Evolutionary conservation across 1,284 basidiomycete genomes (phyloP).

Genomic region (Puccinia novopanici): DNA sequence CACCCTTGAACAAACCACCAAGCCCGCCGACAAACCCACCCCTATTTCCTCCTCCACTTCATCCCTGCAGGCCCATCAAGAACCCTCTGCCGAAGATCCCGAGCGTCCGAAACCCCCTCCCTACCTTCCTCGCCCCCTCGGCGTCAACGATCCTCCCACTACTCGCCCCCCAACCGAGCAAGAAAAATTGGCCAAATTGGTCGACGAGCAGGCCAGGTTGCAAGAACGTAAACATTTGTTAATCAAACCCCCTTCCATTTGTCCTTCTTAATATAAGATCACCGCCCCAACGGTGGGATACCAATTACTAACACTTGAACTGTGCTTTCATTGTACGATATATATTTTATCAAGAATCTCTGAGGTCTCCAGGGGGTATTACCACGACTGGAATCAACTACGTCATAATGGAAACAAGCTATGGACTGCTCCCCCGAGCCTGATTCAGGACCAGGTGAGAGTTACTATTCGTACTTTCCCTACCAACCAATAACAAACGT

Average conservation of each 20-base stretch:
- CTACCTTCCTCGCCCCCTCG: slow-evolving; percentile 48
- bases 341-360: slow-evolving; percentile 26
- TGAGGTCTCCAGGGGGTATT: slow-evolving; percentile 49
- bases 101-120: slow-evolving; percentile 41
- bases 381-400: slow-evolving; percentile 49
- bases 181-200: slow-evolving; percentile 47
- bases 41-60: not conserved
- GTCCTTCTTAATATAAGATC: not conserved
- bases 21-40: not conserved
- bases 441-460: slow-evolving; percentile 47
- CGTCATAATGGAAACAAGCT: slow-evolving; percentile 50
- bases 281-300: not conserved
- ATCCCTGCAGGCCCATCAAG: not conserved
- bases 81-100: not conserved
- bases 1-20: not conserved
- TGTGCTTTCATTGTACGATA: not conserved
- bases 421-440: slow-evolving; percentile 50
- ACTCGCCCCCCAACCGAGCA: slow-evolving; percentile 27
- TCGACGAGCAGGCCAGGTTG: slow-evolving; percentile 36
- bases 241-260: slow-evolving; percentile 10
- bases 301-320: too few species aligned
- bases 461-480: not conserved
- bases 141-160: slow-evolving; percentile 38
- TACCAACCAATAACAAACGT: too few species aligned
- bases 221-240: slow-evolving; percentile 51